Conservation (phyloP, 495 filamentous ascomycete genomes). For the Aspergillus kassunensis region DNA sequence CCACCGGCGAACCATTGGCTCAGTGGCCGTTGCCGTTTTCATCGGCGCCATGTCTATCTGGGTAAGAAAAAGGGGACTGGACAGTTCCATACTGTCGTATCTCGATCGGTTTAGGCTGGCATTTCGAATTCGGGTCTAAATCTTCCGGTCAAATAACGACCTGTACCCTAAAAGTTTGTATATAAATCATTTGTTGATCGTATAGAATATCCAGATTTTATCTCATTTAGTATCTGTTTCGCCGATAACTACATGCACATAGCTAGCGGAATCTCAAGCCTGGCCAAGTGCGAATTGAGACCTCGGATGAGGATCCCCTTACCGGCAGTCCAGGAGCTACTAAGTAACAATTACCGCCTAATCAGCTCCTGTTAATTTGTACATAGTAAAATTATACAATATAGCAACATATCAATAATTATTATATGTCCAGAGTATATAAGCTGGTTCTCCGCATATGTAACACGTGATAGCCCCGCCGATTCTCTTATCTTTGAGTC, state of each 20-base stretch:
- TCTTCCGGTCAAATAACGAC: background rate
- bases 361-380: no score
- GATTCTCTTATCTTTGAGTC: background rate
- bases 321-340: no score
- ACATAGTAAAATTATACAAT: no score
- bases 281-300: background rate
- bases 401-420: no score
- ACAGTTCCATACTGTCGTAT: conserved; percentile 39
- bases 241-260: no score
- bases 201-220: background rate
- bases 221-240: no score
- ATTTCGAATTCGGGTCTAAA: conserved; percentile 15
- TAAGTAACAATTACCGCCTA: no score
- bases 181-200: background rate
- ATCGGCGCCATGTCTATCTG: conserved; percentile 57
- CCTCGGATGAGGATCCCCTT: no score
- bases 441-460: background rate
- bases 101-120: conserved; percentile 25
- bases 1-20: conserved; percentile 54
- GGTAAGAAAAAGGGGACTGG: conserved; percentile 43
- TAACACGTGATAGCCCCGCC: background rate
- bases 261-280: background rate
- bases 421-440: no score
- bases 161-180: background rate
- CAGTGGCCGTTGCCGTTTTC: conserved; percentile 58